Evolutionary conservation across 2,329 filamentous ascomycete genomes (phyloP).

Genomic region (Colletotrichum orchidophilum): DNA sequence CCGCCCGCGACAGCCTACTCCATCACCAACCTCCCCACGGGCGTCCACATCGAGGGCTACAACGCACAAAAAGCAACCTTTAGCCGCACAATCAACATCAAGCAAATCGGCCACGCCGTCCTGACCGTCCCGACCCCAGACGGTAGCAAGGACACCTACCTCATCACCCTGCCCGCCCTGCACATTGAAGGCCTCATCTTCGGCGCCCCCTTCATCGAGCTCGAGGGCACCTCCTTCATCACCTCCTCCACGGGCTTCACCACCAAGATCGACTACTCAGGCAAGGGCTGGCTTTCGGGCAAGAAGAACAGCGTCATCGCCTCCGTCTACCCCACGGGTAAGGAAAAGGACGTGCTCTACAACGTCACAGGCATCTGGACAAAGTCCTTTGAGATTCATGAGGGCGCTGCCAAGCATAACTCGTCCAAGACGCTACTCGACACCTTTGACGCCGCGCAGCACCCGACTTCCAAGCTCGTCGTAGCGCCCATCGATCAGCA

Average conservation of each 20-base stretch:
- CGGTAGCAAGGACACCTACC: constrained; percentile 72
- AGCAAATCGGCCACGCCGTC: constrained; percentile 91
- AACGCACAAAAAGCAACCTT: constrained; percentile 98
- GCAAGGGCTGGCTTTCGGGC: constrained; percentile 92
- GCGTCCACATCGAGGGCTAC: constrained; percentile 84
- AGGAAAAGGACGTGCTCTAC: constrained; percentile 80
- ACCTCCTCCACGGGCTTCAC: constrained; percentile 87
- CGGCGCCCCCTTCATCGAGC: constrained; percentile 87
- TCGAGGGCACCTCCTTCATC: constrained; percentile 87
- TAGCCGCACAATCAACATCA: constrained; percentile 91
- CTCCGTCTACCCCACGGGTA: constrained; percentile 73
- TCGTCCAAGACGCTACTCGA: constrained; percentile 61
- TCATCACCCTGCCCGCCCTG: constrained; percentile 89
- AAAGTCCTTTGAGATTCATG: constrained; percentile 80
- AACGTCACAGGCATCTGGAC: constrained; percentile 93
- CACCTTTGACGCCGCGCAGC: constrained; percentile 66
- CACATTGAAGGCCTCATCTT: constrained; percentile 95
- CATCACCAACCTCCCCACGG: constrained; percentile 87
- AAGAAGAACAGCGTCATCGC: constrained; percentile 94
- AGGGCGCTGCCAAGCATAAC: constrained; percentile 65
- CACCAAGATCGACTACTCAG: constrained; percentile 90
- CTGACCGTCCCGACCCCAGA: constrained; percentile 72
- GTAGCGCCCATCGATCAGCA: constrained; percentile 81
- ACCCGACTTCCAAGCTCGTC: constrained; percentile 71
- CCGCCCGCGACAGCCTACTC: constrained; percentile 94